A percentile compares a stretch with the other conserved stretches of the same genome.
Conservation (phyloP, 768 basidiomycete genomes). For the Suillus placidus region DNA sequence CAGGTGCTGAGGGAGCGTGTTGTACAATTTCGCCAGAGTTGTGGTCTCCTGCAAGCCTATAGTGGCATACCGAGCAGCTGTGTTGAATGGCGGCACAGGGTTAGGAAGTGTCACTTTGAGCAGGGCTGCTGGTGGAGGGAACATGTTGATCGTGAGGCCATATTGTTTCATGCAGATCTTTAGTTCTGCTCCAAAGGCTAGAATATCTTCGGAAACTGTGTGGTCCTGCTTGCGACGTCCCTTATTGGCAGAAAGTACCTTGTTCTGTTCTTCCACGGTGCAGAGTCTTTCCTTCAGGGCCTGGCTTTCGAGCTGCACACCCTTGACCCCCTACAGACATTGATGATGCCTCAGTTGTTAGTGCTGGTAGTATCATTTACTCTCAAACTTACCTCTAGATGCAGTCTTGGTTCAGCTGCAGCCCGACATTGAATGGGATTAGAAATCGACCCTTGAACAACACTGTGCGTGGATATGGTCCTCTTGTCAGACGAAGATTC, state of each 20-base stretch:
- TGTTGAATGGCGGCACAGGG: not conserved
- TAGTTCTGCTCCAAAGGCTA: no score
- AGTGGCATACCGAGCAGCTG: constrained; percentile 2
- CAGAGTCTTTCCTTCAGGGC: no score
- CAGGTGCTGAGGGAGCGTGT: constrained; percentile 3
- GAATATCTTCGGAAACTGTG: no score
- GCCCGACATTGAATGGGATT: not conserved
- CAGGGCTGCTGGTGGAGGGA: not conserved
- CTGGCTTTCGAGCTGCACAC: no score
- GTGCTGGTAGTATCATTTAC: no score
- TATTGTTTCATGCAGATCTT: not conserved
- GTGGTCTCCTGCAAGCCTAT: not conserved
- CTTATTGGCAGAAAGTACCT: no score
- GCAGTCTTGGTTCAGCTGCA: not conserved
- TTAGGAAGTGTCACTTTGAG: not conserved
- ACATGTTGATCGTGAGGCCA: constrained; percentile 5
- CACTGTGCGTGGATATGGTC: not conserved
- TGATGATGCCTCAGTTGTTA: no score
- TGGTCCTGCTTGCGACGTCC: no score
- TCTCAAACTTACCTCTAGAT: not conserved
- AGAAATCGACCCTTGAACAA: not conserved
- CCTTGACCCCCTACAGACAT: no score
- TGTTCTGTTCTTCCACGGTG: no score
- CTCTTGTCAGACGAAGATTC: no score
- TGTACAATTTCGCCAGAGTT: not conserved